Evolutionary conservation across 2,329 filamentous ascomycete species (phyloP).

Genomic region (Botrytis sinoallii): DNA sequence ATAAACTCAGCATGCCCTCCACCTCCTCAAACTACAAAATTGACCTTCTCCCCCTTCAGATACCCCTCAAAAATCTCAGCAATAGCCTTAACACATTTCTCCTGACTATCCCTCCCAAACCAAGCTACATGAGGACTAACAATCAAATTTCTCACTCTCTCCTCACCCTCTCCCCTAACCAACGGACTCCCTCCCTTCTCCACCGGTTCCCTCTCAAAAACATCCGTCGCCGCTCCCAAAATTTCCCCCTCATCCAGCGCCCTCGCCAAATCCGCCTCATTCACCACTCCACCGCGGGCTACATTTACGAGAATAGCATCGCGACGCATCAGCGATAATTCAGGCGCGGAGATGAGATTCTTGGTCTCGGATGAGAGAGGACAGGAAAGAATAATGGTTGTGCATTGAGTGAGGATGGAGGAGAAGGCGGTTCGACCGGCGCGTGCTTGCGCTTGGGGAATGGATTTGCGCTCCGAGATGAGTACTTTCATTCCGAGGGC

Average conservation of each 20-base stretch:
- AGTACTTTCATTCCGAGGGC: background rate
- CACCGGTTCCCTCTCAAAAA: background rate
- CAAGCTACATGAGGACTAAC: slow-evolving; percentile 12
- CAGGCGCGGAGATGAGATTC: background rate
- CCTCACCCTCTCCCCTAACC: background rate
- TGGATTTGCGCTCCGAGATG: background rate
- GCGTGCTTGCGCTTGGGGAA: background rate
- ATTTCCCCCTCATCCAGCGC: background rate
- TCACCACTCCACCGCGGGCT: background rate
- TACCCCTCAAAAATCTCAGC: background rate
- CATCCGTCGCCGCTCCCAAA: slow-evolving; percentile 9
- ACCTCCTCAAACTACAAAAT: background rate
- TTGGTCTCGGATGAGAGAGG: background rate
- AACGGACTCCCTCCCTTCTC: background rate
- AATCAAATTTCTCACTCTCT: background rate
- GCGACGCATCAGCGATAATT: background rate
- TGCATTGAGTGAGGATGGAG: background rate
- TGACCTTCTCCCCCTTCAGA: background rate
- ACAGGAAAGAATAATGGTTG: background rate
- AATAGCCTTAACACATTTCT: background rate
- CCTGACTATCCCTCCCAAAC: slow-evolving; percentile 11
- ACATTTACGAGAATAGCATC: background rate
- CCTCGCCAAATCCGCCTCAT: background rate
- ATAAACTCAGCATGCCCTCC: too few relatives aligned
- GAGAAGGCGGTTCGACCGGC: background rate